Conservation (phyloP, 306 rosid genomes). For the Rosa lucieae region DNA sequence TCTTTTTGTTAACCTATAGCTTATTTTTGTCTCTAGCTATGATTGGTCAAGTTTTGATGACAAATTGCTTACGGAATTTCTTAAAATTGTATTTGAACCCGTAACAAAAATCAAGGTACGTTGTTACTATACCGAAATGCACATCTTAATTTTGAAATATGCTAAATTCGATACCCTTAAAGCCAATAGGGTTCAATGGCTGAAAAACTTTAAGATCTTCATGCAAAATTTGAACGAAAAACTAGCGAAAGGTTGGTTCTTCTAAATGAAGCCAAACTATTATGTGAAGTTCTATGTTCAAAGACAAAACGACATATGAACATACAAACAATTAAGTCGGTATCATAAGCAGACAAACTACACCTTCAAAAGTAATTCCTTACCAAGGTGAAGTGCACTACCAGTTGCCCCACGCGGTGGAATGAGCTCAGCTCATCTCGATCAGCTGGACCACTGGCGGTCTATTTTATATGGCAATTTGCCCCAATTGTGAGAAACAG, state of each 20-base stretch:
- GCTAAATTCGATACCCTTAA: no score
- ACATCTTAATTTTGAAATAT: no score
- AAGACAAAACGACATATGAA: not conserved
- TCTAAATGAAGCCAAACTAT: no score
- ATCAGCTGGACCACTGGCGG: constrained; percentile 10
- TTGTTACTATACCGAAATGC: no score
- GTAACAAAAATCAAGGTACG: no score
- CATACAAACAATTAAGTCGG: not conserved
- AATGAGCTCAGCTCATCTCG: not conserved
- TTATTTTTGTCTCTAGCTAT: not conserved
- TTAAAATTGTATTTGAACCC: no score
- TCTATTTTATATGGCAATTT: not conserved
- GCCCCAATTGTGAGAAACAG: not conserved
- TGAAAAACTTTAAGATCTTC: no score
- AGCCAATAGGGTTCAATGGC: no score
- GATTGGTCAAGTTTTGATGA: not conserved
- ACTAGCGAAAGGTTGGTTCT: no score
- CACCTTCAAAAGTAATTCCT: no score
- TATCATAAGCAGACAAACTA: not conserved
- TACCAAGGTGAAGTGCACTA: not conserved
- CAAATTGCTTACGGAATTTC: not conserved
- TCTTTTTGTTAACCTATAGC: not conserved
- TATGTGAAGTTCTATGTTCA: no score
- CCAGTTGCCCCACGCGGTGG: not conserved
- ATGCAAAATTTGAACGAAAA: no score